These are phyloP conservation scores for Neonectria hederae DNA, from an alignment of 2,329 filamentous ascomycete genomes.

Conservation along the genomic window DNA sequence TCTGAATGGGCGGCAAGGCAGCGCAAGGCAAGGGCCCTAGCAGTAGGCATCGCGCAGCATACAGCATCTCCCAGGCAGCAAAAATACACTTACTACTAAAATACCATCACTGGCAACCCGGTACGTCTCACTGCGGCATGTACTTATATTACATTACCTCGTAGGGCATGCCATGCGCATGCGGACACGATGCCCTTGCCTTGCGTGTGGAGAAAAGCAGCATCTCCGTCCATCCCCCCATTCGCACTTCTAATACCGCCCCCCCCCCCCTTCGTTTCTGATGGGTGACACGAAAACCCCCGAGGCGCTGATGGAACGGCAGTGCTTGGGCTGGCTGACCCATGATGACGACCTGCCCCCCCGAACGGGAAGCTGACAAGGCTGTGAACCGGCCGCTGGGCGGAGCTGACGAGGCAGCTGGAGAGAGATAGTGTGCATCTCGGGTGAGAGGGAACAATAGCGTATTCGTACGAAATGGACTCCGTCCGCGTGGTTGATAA, in stretches of 20 bases:
- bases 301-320: background rate
- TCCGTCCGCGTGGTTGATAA: background rate
- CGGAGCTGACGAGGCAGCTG: slow-evolving; percentile 16
- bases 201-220: background rate
- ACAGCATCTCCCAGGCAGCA: too few relatives aligned
- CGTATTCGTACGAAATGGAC: background rate
- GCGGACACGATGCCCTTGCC: background rate
- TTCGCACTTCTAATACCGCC: too few relatives aligned
- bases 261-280: too few relatives aligned
- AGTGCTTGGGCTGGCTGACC: slow-evolving; percentile 7
- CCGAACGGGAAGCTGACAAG: slow-evolving; percentile 22
- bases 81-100: background rate
- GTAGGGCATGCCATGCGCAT: background rate
- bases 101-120: background rate
- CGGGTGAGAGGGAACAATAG: background rate
- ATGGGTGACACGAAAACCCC: background rate
- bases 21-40: too few relatives aligned
- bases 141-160: background rate
- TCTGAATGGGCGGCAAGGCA: background rate
- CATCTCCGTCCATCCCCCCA: too few relatives aligned
- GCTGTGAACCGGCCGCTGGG: slow-evolving; percentile 14
- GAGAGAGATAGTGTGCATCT: too few relatives aligned
- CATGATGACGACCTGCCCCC: slow-evolving; percentile 9
- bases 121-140: too few relatives aligned
- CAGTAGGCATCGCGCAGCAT: too few relatives aligned